Conservation (phyloP, 805 yeast genomes). For the Tetrapisispora nanseiensis region DNA sequence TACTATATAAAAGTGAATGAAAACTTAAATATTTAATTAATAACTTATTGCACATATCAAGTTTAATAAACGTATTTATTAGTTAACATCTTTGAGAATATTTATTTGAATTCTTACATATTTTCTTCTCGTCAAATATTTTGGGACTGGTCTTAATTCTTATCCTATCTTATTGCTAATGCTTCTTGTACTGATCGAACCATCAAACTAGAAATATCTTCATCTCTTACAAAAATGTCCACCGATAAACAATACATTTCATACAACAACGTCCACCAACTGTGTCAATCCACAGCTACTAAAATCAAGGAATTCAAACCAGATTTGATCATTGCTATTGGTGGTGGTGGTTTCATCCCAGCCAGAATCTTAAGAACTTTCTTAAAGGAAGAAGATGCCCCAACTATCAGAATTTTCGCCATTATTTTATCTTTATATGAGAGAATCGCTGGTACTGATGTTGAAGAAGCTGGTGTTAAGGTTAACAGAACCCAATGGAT, state of each 20-base stretch:
- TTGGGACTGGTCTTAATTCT: conserved; percentile 2
- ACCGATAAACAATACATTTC: conserved; percentile 57
- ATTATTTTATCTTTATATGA: conserved; percentile 88
- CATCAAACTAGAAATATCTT: background rate
- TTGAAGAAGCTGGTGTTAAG: conserved; percentile 51
- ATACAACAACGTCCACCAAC: conserved; percentile 71
- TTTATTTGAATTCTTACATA: background rate
- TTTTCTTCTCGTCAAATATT: background rate
- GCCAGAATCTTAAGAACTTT: conserved; percentile 93
- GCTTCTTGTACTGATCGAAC: background rate
- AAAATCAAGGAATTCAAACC: conserved; percentile 66
- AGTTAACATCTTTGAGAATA: background rate
- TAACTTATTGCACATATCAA: too few species aligned
- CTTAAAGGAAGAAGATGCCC: conserved; percentile 75
- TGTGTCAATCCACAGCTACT: conserved; percentile 54
- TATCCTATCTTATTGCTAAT: background rate
- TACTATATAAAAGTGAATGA: background rate
- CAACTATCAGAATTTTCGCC: conserved; percentile 90
- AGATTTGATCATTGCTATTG: conserved; percentile 88
- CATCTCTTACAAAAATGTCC: conserved; percentile 13
- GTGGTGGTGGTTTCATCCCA: conserved; percentile 97
- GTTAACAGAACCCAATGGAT: conserved; percentile 80
- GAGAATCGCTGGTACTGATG: conserved; percentile 53
- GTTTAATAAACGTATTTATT: too few species aligned
- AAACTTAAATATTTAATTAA: too few species aligned